Evolutionary conservation across 148 eudicot genomes (phyloP).

Genomic region (Camellia sinensis): DNA sequence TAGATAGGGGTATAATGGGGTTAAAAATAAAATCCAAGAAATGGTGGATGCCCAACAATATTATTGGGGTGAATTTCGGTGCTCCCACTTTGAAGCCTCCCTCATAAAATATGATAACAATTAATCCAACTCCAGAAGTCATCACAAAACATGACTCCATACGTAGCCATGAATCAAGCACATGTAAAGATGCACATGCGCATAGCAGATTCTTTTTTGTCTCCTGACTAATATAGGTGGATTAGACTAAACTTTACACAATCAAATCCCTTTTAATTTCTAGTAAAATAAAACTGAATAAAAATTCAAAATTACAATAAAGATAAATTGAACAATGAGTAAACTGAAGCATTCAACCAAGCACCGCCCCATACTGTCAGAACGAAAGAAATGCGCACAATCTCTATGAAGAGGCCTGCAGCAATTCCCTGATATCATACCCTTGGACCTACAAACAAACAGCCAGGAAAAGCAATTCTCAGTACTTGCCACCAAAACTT

Average conservation of each 20-base stretch:
- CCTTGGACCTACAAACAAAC: slow-evolving; percentile 72
- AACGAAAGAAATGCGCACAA: not conserved
- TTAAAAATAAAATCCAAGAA: too few species aligned
- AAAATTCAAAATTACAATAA: not conserved
- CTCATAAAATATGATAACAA: too few species aligned
- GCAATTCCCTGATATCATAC: slow-evolving; percentile 79
- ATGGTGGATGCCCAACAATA: too few species aligned
- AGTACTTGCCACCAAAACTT: not conserved
- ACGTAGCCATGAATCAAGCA: too few species aligned
- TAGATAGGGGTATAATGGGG: too few species aligned
- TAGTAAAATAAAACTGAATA: not conserved
- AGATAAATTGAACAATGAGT: not conserved
- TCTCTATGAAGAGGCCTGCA: slow-evolving; percentile 49
- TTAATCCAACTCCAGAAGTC: too few species aligned
- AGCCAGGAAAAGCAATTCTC: not conserved
- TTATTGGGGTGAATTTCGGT: too few species aligned
- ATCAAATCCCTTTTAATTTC: not conserved
- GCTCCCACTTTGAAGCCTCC: too few species aligned
- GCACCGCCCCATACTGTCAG: not conserved
- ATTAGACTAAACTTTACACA: not conserved
- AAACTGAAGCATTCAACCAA: not conserved
- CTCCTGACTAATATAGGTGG: not conserved
- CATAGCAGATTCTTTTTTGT: too few species aligned
- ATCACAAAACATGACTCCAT: too few species aligned
- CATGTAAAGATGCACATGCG: too few species aligned